Evolutionary conservation across 306 rosid species (phyloP).

Genomic region (Potentilla sterilis): DNA sequence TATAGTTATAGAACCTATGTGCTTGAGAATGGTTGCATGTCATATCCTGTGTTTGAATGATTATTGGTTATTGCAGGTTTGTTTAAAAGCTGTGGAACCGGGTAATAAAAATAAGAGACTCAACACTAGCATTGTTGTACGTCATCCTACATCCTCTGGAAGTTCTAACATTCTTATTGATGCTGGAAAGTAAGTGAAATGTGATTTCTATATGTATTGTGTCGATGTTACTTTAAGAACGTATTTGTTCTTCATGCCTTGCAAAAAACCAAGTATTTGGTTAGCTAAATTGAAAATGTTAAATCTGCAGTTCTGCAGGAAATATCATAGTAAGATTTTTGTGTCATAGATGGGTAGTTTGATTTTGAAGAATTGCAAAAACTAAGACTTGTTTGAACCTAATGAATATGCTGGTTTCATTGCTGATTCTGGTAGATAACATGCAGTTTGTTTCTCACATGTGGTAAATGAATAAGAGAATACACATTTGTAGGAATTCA

Average conservation of each 20-base stretch:
- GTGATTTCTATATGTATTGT: conserved; percentile 1
- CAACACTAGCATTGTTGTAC: conserved; percentile 85
- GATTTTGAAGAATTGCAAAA: not conserved
- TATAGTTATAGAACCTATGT: conserved; percentile 23
- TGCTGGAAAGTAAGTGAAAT: conserved; percentile 85
- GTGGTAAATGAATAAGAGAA: not conserved
- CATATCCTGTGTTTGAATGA: conserved; percentile 14
- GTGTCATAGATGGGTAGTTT: not conserved
- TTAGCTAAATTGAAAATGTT: conserved; percentile 6
- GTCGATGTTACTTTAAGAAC: conserved; percentile 12
- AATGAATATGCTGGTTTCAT: not conserved
- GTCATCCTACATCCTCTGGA: conserved; percentile 53
- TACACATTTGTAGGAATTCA: not conserved
- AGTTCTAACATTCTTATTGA: conserved; percentile 64
- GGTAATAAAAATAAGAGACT: conserved; percentile 80
- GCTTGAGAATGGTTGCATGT: conserved; percentile 3
- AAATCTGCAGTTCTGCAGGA: not conserved
- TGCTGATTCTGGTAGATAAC: not conserved
- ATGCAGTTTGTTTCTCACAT: not conserved
- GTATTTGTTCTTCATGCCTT: not conserved
- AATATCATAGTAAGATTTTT: not conserved
- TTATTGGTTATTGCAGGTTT: conserved; percentile 47
- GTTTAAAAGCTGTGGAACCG: conserved; percentile 69
- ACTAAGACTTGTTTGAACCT: not conserved
- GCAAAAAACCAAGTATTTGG: not conserved